These are phyloP conservation scores for Trichoderma breve DNA, from an alignment of 2,329 filamentous ascomycete species.

Conservation along the genomic window DNA sequence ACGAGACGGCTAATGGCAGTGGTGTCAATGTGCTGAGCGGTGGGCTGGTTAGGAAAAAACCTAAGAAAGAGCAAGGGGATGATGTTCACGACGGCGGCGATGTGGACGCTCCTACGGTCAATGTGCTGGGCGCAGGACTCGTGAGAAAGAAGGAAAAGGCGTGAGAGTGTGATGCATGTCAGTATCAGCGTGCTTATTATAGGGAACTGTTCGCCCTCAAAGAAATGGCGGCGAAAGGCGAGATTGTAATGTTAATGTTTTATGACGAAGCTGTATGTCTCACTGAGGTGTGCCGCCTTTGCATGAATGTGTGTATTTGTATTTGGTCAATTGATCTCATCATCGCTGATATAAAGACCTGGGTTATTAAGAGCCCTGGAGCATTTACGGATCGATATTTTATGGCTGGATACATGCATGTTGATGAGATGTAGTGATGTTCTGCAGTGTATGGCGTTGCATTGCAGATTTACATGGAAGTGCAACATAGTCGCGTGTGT, in stretches of 20 bases:
- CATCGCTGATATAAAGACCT: neutral
- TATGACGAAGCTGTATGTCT: neutral
- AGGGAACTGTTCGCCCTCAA: neutral
- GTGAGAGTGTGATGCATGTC: neutral
- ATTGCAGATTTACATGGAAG: neutral
- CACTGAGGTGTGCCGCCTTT: neutral
- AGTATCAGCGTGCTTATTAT: neutral
- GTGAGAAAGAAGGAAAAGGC: conserved; percentile 58
- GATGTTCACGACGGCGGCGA: neutral
- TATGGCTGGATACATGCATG: neutral
- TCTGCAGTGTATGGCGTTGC: neutral
- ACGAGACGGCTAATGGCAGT: conserved; percentile 3
- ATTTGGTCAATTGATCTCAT: neutral
- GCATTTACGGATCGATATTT: neutral
- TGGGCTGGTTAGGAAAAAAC: conserved; percentile 54
- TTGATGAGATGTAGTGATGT: neutral
- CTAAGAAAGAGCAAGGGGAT: conserved; percentile 39
- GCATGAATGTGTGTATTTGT: neutral
- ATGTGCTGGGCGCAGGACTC: conserved; percentile 49
- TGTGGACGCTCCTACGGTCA: conserved; percentile 32
- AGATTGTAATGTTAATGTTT: neutral
- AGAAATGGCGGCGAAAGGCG: neutral
- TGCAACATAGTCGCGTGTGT: neutral
- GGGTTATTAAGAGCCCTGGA: neutral
- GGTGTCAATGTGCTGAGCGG: conserved; percentile 48